A percentile compares a stretch with the other conserved stretches of the same genome.
phyloP scores from a whole-genome alignment of 2,329 filamentous ascomycete species.

The Helicocarpus griseus region DNA sequence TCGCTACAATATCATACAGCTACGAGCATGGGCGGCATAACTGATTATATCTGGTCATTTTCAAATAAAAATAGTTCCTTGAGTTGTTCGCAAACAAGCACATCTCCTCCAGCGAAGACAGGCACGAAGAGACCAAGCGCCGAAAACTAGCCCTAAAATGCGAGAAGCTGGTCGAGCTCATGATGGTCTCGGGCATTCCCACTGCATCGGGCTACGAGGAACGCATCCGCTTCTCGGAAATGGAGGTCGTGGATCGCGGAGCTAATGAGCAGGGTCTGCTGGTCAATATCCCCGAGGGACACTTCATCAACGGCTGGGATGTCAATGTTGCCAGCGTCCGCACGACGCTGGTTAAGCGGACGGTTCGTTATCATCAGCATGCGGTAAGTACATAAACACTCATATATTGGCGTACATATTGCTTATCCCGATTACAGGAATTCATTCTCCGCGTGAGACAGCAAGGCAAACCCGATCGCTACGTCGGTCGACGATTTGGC shows the following conservation, averaged over 20 bases:
- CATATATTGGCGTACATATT: not conserved
- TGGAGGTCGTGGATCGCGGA: constrained; percentile 89
- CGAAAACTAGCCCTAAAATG: constrained; percentile 86
- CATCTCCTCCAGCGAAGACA: constrained; percentile 93
- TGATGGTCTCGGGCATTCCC: constrained; percentile 97
- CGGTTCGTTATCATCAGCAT: constrained; percentile 82
- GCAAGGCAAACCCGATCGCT: constrained; percentile 63
- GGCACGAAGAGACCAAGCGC: constrained; percentile 90
- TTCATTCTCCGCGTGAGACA: constrained; percentile 81
- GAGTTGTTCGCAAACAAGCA: constrained; percentile 96
- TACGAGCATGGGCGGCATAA: no score
- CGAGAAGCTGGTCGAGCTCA: constrained; percentile 90
- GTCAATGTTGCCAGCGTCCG: constrained; percentile 88
- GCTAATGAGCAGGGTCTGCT: constrained; percentile 86
- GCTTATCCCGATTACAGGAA: constrained; percentile 45
- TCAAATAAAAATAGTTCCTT: constrained; percentile 64
- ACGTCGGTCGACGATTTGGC: constrained; percentile 76
- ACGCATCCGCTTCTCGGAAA: constrained; percentile 88
- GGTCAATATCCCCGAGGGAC: constrained; percentile 78
- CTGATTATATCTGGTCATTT: no score
- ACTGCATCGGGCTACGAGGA: constrained; percentile 97
- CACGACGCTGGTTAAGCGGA: constrained; percentile 70
- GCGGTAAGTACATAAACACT: constrained; percentile 46
- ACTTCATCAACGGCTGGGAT: constrained; percentile 93
- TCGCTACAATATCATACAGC: not conserved